phyloP scores from a whole-genome alignment of 305 asterid species.

The Fraxinus paxiana region DNA sequence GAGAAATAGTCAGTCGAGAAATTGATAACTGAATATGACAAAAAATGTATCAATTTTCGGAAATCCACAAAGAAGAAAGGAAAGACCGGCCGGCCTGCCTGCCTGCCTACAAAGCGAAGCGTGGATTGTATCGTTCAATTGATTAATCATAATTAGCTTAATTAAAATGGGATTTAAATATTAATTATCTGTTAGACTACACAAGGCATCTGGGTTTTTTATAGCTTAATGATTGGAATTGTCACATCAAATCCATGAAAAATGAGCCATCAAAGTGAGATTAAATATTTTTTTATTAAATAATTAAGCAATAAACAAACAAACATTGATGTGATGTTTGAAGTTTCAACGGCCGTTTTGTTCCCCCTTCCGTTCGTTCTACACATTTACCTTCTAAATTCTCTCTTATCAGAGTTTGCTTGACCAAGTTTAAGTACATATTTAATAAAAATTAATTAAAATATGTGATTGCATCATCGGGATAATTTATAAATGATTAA shows the following conservation, averaged over 20 bases:
- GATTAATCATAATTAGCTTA: conserved; percentile 5
- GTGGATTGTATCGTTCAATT: conserved; percentile 12
- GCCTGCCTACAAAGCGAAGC: conserved; percentile 27
- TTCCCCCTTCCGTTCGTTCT: neutral
- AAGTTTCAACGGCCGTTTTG: neutral
- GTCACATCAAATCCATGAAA: conserved; percentile 14
- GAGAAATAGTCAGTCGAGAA: conserved; percentile 1
- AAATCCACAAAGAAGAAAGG: neutral
- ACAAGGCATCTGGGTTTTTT: neutral
- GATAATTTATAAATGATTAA: no score
- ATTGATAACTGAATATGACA: neutral
- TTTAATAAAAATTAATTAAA: no score
- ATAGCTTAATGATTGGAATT: conserved; percentile 15
- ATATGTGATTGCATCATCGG: no score
- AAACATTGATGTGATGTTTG: neutral
- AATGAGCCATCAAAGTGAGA: neutral
- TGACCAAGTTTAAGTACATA: neutral
- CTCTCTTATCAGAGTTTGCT: neutral
- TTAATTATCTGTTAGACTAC: neutral
- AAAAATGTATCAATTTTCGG: neutral
- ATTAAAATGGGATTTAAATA: conserved; percentile 1
- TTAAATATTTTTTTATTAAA: neutral
- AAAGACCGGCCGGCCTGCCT: neutral
- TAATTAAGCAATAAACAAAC: neutral
- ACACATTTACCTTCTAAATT: neutral